A percentile compares a stretch with the other conserved stretches of the same genome.
These are phyloP conservation scores for Trametes cubensis DNA, from an alignment of 768 basidiomycete species.

Conservation along the genomic window DNA sequence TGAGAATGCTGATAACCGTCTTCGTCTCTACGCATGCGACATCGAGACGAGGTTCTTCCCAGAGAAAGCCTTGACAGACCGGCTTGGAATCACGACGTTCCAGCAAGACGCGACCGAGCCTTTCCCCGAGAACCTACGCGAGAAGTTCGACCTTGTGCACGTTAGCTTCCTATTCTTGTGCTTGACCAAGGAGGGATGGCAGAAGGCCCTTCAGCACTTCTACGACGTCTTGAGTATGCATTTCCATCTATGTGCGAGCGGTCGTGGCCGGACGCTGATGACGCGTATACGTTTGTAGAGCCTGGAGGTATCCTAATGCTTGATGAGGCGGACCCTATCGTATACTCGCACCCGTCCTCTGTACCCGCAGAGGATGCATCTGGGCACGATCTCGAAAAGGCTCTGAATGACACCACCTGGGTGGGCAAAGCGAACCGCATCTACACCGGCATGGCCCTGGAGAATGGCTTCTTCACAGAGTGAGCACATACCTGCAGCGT, in stretches of 20 bases:
- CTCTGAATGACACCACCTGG: constrained; percentile 13
- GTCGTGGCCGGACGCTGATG: not conserved
- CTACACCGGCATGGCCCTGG: constrained; percentile 13
- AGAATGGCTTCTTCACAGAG: constrained; percentile 18
- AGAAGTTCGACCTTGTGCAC: constrained; percentile 25
- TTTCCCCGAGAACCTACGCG: constrained; percentile 19
- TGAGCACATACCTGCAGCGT: not conserved
- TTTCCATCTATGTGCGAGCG: not conserved
- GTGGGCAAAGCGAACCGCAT: constrained; percentile 21
- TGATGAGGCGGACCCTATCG: constrained; percentile 12
- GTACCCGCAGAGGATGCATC: not conserved
- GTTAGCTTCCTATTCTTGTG: constrained; percentile 23
- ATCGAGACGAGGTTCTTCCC: constrained; percentile 21
- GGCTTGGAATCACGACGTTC: constrained; percentile 21
- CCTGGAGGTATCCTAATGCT: constrained; percentile 12
- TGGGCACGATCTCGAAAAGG: constrained; percentile 14
- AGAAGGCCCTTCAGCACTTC: constrained; percentile 12
- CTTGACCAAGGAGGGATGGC: constrained; percentile 22
- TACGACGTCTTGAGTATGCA: constrained; percentile 18
- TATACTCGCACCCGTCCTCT: not conserved
- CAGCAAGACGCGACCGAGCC: constrained; percentile 26
- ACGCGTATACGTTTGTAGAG: not conserved
- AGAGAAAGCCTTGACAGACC: constrained; percentile 5
- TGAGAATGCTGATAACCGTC: not conserved
- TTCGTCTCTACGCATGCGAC: constrained; percentile 24